Percentiles rank a stretch among this genome's conserved stretches.
These are phyloP conservation scores for Ogataea trehaloabstinens DNA, from an alignment of 805 yeast genomes.

Conservation along the genomic window DNA sequence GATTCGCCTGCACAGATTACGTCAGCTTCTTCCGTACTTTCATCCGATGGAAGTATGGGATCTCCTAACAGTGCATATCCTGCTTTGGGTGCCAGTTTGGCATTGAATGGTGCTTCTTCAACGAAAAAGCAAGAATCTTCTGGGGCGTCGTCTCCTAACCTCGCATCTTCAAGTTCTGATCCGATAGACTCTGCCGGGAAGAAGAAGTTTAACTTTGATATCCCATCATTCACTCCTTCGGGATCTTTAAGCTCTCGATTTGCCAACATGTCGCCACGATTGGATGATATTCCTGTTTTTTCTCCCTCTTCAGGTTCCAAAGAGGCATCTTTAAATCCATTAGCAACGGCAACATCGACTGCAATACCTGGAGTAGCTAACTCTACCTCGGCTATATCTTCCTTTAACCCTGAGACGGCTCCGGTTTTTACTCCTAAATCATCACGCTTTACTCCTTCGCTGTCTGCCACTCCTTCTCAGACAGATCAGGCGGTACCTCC, in stretches of 20 bases:
- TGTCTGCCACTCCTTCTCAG: conserved; percentile 34
- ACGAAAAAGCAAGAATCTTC: conserved; percentile 1
- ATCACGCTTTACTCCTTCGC: conserved; percentile 9
- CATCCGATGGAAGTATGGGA: neutral
- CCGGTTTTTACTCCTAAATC: conserved; percentile 31
- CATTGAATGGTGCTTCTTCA: neutral
- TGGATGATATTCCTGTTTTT: conserved; percentile 47
- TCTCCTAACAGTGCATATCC: no score
- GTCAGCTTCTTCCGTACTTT: neutral
- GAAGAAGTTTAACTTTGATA: conserved; percentile 52
- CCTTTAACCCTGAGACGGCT: conserved; percentile 31
- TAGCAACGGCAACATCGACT: conserved; percentile 5
- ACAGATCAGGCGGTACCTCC: conserved; percentile 25
- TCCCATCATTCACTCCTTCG: conserved; percentile 53
- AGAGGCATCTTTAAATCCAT: conserved; percentile 2
- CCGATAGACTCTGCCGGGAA: conserved; percentile 22
- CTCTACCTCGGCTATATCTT: conserved; percentile 3
- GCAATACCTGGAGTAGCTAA: neutral
- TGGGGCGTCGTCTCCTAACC: neutral
- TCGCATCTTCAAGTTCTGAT: conserved; percentile 7
- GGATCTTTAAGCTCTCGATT: conserved; percentile 35
- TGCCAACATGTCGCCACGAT: conserved; percentile 46
- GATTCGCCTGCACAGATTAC: neutral
- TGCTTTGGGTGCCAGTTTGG: neutral
- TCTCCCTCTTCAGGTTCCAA: conserved; percentile 35